A percentile compares a stretch with the other conserved stretches of the same genome.
phyloP scores from a whole-genome alignment of 2,329 filamentous ascomycete species.

The Aspergillus amoenus region DNA sequence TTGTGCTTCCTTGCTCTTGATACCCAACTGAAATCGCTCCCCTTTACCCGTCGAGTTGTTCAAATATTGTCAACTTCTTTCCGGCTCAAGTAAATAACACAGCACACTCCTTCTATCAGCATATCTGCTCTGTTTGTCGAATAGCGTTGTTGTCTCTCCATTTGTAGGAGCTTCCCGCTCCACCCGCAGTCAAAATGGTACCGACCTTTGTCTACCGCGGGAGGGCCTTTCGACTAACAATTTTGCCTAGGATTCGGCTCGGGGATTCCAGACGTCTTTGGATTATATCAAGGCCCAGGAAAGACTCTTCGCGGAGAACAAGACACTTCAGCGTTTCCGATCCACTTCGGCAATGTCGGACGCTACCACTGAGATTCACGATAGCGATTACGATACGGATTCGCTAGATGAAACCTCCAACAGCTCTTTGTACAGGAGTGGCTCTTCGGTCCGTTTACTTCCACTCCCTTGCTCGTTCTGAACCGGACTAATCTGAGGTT shows the following conservation, averaged over 20 bases:
- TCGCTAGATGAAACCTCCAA: constrained; percentile 20
- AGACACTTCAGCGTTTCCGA: too few relatives aligned
- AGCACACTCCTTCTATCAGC: too few relatives aligned
- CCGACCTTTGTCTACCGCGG: too few relatives aligned
- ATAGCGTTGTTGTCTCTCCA: not conserved
- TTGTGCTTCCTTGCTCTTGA: not conserved
- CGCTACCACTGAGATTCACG: constrained; percentile 32
- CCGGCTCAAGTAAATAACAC: not conserved
- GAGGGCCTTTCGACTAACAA: not conserved
- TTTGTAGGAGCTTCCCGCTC: constrained; percentile 5
- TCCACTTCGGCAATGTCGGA: constrained; percentile 27
- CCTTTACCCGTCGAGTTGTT: not conserved
- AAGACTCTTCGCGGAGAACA: too few relatives aligned
- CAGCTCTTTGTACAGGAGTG: constrained; percentile 20
- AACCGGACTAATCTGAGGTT: constrained; percentile 1
- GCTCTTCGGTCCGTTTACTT: constrained; percentile 15
- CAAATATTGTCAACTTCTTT: not conserved
- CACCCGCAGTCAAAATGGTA: constrained; percentile 10
- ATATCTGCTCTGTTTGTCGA: not conserved
- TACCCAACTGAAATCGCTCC: not conserved
- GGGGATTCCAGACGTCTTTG: not conserved
- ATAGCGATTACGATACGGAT: constrained; percentile 37
- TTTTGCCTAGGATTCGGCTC: not conserved
- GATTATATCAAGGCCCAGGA: constrained; percentile 15
- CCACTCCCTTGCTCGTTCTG: too few relatives aligned